phyloP scores from a whole-genome alignment of 2,329 filamentous ascomycete genomes.

The Huntiella bhutanensis region DNA sequence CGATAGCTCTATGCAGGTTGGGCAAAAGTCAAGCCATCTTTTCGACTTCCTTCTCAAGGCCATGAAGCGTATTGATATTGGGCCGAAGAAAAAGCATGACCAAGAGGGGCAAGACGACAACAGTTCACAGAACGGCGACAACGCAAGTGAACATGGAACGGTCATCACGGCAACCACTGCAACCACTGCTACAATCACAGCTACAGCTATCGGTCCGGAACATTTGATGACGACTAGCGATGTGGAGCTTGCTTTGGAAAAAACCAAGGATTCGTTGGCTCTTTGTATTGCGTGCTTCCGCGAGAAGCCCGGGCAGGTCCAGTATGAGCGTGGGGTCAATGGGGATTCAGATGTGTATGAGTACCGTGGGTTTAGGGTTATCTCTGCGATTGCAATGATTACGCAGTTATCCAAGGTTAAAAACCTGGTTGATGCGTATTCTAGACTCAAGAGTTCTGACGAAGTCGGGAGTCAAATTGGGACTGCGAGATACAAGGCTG shows the following conservation, averaged over 20 bases:
- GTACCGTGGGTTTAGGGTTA: slow-evolving; percentile 21
- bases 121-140: no score
- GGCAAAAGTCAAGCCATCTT: slow-evolving; percentile 31
- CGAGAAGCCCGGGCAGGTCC: slow-evolving; percentile 17
- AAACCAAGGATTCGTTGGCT: slow-evolving; percentile 7
- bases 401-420: neutral
- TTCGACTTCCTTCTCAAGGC: slow-evolving; percentile 23
- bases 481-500: no score
- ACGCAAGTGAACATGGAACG: no score
- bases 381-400: slow-evolving; percentile 14
- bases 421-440: no score
- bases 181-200: neutral
- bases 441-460: no score
- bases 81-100: no score
- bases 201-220: no score
- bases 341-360: slow-evolving; percentile 13
- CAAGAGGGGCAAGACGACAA: no score
- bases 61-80: slow-evolving; percentile 15
- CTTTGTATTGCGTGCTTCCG: slow-evolving; percentile 13
- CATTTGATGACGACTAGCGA: no score
- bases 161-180: neutral
- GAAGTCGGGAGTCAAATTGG: no score
- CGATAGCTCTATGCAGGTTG: slow-evolving; percentile 31
- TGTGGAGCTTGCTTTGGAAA: neutral
- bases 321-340: slow-evolving; percentile 10